These are phyloP conservation scores for Amaranthus hypochondriacus DNA, from an alignment of 148 eudicot genomes.

Conservation along the genomic window DNA sequence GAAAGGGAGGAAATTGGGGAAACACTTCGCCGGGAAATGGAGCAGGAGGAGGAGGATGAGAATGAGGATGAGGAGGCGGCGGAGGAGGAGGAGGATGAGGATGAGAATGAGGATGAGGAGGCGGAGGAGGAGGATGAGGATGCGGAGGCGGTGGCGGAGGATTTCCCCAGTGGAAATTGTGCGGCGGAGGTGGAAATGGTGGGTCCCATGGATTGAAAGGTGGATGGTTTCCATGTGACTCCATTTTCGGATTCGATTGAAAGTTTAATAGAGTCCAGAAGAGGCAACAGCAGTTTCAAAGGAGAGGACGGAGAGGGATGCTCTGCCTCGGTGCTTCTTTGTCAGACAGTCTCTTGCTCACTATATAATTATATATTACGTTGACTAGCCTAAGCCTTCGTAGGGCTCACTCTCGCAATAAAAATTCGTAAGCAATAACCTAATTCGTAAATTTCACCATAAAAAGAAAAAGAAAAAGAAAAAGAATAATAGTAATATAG, in stretches of 20 bases:
- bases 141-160: not conserved
- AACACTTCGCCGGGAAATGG: slow-evolving; percentile 15
- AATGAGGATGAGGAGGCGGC: slow-evolving; percentile 1
- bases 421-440: too few relatives aligned
- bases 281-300: too few relatives aligned
- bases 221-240: slow-evolving; percentile 10
- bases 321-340: too few relatives aligned
- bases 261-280: too few relatives aligned
- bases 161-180: slow-evolving; percentile 17
- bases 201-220: slow-evolving; percentile 22
- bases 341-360: too few relatives aligned
- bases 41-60: slow-evolving; percentile 3
- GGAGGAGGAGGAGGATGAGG: not conserved
- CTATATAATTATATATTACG: too few relatives aligned
- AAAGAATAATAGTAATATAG: too few relatives aligned
- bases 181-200: slow-evolving; percentile 19
- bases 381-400: too few relatives aligned
- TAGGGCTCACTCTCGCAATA: too few relatives aligned
- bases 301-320: too few relatives aligned
- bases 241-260: slow-evolving; percentile 10
- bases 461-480: too few relatives aligned
- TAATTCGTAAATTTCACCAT: too few relatives aligned
- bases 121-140: slow-evolving; percentile 6
- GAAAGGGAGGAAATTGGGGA: slow-evolving; percentile 13
- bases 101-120: not conserved